Base-by-base conservation (phyloP, 208 protist genomes). In the Trypanosoma lewisi region DNA sequence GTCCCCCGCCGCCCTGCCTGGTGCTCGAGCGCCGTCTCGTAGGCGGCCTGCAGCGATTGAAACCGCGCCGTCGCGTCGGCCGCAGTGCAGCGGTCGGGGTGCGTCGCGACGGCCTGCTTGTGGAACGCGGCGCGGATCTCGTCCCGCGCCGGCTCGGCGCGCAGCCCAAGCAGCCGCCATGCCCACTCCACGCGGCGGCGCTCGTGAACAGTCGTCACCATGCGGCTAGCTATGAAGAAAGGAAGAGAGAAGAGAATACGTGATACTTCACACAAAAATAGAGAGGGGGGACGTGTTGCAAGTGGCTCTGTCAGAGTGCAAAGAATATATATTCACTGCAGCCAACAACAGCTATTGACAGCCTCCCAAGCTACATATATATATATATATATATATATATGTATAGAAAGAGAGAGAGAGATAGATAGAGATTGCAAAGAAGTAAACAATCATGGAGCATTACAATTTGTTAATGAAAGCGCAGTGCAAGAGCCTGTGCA, bases 61-160 rank as follows among this genome's bases (percentile, higher is more conserved):
- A 72, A 72, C 2, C 50, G 47, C 50, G 47, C 66, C 51, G 47
- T 72, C 21, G 66, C 57, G 23, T 33, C 19, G 0, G 37, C 37
- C 1, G 64, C 66, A 27, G 45, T 28, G 54, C 34, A 65, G 31
- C 66, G 56, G 41, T 72, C 66, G 9, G 66, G 66, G 42, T 72
- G 66, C 1, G 66, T 72, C 14, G 58, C 27, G 31, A 72, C 48
- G 14, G 66, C 66, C 19, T 58, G 58, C 14, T 9, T 58, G 49
- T 41, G 56, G 41, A 61, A 72, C 16, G 66, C 66, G 2, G 49
- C 57, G 23, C 58, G 56, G 17, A 72, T 58, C 11, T 65, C 58
- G 17, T 51, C 50, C 6, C 51, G 53, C 28, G 28, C 28, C 3
- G 66, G 66, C 17, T 72, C 44, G 16, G 36, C 41, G 30, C 16